These are phyloP conservation scores for Monosporascus sp. DNA, from an alignment of 2,329 filamentous ascomycete genomes.

Conservation along the genomic window DNA sequence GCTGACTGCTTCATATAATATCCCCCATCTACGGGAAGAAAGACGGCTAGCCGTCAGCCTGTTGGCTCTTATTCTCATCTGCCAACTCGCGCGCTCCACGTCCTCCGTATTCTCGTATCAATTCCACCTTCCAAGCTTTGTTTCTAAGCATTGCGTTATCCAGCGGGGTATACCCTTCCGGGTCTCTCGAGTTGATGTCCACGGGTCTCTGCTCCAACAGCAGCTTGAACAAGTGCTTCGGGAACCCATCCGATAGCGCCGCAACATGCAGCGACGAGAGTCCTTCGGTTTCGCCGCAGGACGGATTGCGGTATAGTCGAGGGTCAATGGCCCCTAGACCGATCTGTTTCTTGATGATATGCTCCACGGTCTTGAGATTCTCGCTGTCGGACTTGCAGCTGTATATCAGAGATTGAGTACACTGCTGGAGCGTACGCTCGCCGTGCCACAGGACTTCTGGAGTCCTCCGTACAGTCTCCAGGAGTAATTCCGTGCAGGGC, in stretches of 20 bases:
- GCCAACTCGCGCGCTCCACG: no score
- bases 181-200: background rate
- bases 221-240: background rate
- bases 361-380: background rate
- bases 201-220: background rate
- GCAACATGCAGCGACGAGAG: background rate
- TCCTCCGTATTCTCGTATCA: background rate
- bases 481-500: background rate
- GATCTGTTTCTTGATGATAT: background rate
- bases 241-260: background rate
- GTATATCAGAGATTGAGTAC: background rate
- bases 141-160: background rate
- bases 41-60: no score
- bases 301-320: no score
- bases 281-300: background rate
- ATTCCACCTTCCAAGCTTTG: background rate
- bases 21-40: no score
- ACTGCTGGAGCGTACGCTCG: background rate
- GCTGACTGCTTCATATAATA: no score
- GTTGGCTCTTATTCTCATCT: no score
- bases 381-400: background rate
- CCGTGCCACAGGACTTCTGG: background rate
- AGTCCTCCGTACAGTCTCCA: background rate
- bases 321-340: background rate
- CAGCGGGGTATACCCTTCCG: background rate